Base-by-base conservation (phyloP, 306 rosid genomes). In the Neltuma alba region DNA sequence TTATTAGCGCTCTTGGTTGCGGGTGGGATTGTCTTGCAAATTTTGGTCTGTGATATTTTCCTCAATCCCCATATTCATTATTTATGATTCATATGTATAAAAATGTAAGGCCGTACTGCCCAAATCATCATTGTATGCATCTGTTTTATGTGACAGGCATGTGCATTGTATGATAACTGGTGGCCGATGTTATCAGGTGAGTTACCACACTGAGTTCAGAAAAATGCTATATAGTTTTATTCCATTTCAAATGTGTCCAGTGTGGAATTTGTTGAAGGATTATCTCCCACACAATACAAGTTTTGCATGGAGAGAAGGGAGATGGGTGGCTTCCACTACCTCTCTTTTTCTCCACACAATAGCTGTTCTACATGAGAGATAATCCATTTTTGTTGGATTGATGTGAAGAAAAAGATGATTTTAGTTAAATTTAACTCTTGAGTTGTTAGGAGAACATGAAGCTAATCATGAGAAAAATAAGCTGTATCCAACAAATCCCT, bases 181-280 rank as follows among this genome's bases (percentile, higher is more conserved):
- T 94, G 99, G 99, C 97, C 99, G n/a, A 91, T 94, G 99, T 89
- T 94, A 63, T 87, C 89, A 75, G 93, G 99, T 94, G 79, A 73
- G 88, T 76, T 65, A 69, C 72, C 67, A 23, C 83, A 34, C 45
- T 21, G 2, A 60, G 18, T 58, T 18, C 7, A 13, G 10, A 3
- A 1, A 27, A 5, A n/a, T 27, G 3, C 37, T 60, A 28, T 28
- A 15, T 45, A 33, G 36, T 3, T 45, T 45, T 45, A 58, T 27
- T 55, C 31, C 31, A 55, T 23, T 25, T 55, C 30, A 55, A 23
- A 55, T 10, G 31, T 23, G 14, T 50, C 10, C 9, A 20, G 1
- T 50, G 23, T 5, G 58, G 27, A 52, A 52, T 52, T 52, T 1
- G 3, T 52, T 3, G 0, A n/a, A 52, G 25, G 58, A 52, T 20